Evolutionary conservation across 164 flowering plant species (phyloP), one percentile per base, ranked within the genome.

Genomic region (Taxillus chinensis): DNA sequence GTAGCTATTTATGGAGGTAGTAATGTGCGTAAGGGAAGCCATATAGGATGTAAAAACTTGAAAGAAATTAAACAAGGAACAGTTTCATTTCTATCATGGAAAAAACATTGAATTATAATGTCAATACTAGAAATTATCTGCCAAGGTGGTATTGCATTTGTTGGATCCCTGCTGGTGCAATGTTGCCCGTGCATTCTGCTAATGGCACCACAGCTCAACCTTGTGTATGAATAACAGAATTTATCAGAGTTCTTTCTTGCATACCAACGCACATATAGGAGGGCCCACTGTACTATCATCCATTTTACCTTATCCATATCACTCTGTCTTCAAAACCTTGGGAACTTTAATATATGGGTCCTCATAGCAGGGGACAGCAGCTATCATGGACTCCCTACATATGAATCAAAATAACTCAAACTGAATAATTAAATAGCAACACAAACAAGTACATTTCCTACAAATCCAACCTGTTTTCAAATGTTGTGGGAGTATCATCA

Each of bases 261-360:
- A 48, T 1, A 14, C 51, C 3, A 27, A 27, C 27, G 27, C 27
- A 27, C 27, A 27, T 3, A 14, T 11, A 7, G 13, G 12, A 48
- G 51, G 13, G 12, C 10, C 3, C 10, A 48, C 3, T 3, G 4
- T 3, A 11, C 0, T 3, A 2, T 8, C 13, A 48, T 8, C 9
- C 0, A 8, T 57, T n/a, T 49, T 73, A 68, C 67, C 76, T 59
- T 41, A 45, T 45, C 27, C 12, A 52, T 2, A 2, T 67, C 60
- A 86, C 60, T 89, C 90, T 74, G 84, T 90, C 89, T 84, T 86
- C 75, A 92, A 64, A 58, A 92, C 89, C 69, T 80, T 88, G 40
- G 96, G 98, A 62, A 90, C 96, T 79, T 79, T 86, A 65, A 92
- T 82, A 55, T 80, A 88, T 13, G 93, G 85, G 56, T 86, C 89